Evolutionary conservation across 495 filamentous ascomycete genomes (phyloP), one percentile per base, ranked within the genome.

Genomic region (Terfezia claveryi): DNA sequence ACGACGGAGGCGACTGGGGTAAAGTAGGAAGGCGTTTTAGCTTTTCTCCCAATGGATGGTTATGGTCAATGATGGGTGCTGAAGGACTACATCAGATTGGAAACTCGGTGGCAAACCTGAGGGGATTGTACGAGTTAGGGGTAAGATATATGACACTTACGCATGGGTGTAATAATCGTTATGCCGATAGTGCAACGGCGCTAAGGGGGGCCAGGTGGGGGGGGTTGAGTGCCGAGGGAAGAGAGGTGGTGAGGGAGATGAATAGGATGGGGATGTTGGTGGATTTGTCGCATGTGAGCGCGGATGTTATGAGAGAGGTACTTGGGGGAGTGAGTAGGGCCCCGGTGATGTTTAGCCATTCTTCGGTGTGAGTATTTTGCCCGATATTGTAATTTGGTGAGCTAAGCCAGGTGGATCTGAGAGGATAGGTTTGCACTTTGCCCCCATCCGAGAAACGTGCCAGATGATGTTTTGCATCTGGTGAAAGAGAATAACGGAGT

Each of bases 51-150:
- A 1, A 32, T 7, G 27, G 27, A 7, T 32, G 27, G 27, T 61
- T 80, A 6, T 72, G 79, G 56, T 77, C 76, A 4, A 86, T 87
- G 8, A 67, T 88, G 12, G 85, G 80, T 12, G 83, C 95, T 27
- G 91, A 98, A 69, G 91, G 91, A 4, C 76, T 98, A 1, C 91
- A 98, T 65, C 88, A 94, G 59, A 92, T 98, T 56, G 89, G 86
- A 41, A 94, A 94, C 71, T 83, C 80, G 0, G 67, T 82, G 10
- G 74, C 85, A 17, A 83, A 80, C 53, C 72, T 95, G 17, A 80
- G 91, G 4, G 72, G 75, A 8, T 92, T 78, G 65, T 70, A 88
- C 64, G 71, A 72, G 3, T 71, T 91, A 11, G 91, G 89, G n/a
- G 88, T 93, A 8, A 80, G 85, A 46, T 95, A 95, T 60, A 81